Percentiles rank a stretch among this genome's conserved stretches.
Conservation (phyloP, 805 yeast species). For the Lipomyces lipofer region DNA sequence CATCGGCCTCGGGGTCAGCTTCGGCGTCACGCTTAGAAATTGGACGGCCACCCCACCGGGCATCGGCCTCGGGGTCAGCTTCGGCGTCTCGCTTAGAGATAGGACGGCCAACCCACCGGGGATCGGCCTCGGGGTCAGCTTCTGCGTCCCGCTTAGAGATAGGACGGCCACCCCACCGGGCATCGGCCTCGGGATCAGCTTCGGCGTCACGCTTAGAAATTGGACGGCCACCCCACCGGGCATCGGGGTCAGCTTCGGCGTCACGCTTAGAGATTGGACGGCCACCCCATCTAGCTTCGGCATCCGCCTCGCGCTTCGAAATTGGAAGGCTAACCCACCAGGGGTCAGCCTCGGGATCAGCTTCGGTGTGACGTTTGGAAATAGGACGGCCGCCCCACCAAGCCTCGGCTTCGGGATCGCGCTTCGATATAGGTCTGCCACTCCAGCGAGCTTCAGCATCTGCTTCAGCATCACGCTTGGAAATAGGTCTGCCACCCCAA, state of each 20-base stretch:
- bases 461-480: slow-evolving; percentile 23
- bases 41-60: slow-evolving; percentile 7
- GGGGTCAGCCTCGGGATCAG: slow-evolving; percentile 14
- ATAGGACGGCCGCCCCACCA: slow-evolving; percentile 6
- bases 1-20: slow-evolving; percentile 5
- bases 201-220: slow-evolving; percentile 1
- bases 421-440: neutral
- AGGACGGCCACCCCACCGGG: slow-evolving; percentile 14
- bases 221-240: neutral
- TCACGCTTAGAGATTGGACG: slow-evolving; percentile 6
- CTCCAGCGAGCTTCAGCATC: slow-evolving; percentile 9
- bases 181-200: slow-evolving; percentile 3
- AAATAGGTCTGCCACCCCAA: slow-evolving; percentile 13
- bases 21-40: slow-evolving; percentile 3
- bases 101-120: slow-evolving; percentile 2
- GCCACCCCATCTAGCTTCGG: neutral
- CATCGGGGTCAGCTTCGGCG: slow-evolving; percentile 13
- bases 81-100: slow-evolving; percentile 7
- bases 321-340: slow-evolving; percentile 1
- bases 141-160: slow-evolving; percentile 21
- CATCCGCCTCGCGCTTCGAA: slow-evolving; percentile 6
- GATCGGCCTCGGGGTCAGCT: slow-evolving; percentile 14
- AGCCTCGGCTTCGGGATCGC: slow-evolving; percentile 12
- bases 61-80: slow-evolving; percentile 19
- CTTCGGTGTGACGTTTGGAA: slow-evolving; percentile 13